These are phyloP conservation scores for Tolypocladium inflatum DNA, from an alignment of 2,329 filamentous ascomycete genomes.

Conservation along the genomic window DNA sequence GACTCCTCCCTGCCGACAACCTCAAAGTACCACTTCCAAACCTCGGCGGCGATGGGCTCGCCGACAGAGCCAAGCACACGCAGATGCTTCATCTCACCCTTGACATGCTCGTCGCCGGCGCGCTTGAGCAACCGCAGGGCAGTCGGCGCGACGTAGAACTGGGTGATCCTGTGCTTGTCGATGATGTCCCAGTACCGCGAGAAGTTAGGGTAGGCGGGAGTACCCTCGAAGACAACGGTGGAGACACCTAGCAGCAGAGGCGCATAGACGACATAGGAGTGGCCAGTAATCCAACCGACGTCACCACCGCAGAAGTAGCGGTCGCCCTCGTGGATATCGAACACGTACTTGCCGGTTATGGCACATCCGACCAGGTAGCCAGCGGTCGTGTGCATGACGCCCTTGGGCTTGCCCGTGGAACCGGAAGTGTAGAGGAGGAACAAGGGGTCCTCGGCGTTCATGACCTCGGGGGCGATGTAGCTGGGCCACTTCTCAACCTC, in stretches of 20 bases:
- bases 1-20: constrained; percentile 87
- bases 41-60: constrained; percentile 93
- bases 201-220: constrained; percentile 94
- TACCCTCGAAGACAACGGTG: constrained; percentile 96
- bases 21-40: constrained; percentile 99
- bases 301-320: constrained; percentile 97
- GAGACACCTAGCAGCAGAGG: constrained; percentile 86
- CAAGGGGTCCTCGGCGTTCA: constrained; percentile 90
- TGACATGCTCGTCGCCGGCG: constrained; percentile 86
- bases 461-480: constrained; percentile 80
- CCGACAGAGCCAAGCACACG: constrained; percentile 90
- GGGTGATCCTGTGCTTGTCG: constrained; percentile 86
- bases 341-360: constrained; percentile 94
- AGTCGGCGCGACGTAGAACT: constrained; percentile 97
- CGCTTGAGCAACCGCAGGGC: constrained; percentile 90
- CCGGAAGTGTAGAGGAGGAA: constrained; percentile 98
- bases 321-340: constrained; percentile 92
- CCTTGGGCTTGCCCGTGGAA: constrained; percentile 97
- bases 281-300: constrained; percentile 97
- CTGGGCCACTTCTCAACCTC: constrained; percentile 93
- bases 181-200: constrained; percentile 99
- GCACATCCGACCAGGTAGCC: constrained; percentile 94
- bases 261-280: constrained; percentile 97
- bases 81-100: constrained; percentile 79
- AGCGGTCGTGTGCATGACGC: constrained; percentile 93